Conservation (phyloP, 805 yeast genomes). For the Grigorovia jiainica region DNA sequence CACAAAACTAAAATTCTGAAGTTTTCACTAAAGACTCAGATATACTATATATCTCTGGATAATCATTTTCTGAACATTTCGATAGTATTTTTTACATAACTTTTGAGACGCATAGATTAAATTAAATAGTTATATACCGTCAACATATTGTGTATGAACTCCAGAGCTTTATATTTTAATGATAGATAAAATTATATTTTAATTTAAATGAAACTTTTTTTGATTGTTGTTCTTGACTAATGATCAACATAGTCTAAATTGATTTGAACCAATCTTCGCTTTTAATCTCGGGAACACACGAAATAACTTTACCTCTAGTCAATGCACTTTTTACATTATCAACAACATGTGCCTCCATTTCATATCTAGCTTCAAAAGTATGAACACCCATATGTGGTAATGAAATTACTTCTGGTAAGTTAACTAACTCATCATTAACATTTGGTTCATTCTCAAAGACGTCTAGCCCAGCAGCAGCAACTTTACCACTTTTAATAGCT, state of each 20-base stretch:
- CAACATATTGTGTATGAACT: too few species aligned
- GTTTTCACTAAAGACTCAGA: too few species aligned
- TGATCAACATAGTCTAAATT: too few species aligned
- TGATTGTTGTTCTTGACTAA: too few species aligned
- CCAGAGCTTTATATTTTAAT: too few species aligned
- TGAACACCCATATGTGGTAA: constrained; percentile 89
- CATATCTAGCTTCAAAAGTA: constrained; percentile 59
- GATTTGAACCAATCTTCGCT: constrained; percentile 22
- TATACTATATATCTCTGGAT: too few species aligned
- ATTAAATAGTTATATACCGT: too few species aligned
- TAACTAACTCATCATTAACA: constrained; percentile 51
- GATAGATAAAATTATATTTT: neutral
- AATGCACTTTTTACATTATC: constrained; percentile 54
- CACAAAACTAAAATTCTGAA: too few species aligned
- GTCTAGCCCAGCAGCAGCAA: constrained; percentile 62
- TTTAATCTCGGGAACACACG: constrained; percentile 74
- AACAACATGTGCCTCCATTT: constrained; percentile 75
- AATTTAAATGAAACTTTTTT: too few species aligned
- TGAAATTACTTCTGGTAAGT: constrained; percentile 59
- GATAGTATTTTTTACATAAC: too few species aligned
- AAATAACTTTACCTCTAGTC: constrained; percentile 55
- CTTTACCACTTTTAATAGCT: constrained; percentile 54
- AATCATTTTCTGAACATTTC: too few species aligned
- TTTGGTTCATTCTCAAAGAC: constrained; percentile 71
- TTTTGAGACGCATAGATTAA: too few species aligned